Evolutionary conservation across 2,329 filamentous ascomycete genomes (phyloP).

Genomic region (Akanthomyces uredinophilus): DNA sequence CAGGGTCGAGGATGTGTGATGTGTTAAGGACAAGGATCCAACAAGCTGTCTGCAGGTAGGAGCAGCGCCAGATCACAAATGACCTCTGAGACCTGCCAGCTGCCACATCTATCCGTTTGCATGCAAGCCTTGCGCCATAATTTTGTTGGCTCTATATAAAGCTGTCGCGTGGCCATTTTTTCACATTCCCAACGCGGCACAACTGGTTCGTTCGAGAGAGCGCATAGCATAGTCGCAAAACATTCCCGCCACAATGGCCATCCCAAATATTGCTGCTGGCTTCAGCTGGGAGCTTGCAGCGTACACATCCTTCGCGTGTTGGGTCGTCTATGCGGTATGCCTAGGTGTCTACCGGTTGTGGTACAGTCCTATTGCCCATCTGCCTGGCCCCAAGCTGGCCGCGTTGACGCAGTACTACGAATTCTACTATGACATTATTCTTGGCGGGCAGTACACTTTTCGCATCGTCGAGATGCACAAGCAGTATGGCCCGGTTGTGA

Average conservation of each 20-base stretch:
- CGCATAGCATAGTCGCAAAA: neutral
- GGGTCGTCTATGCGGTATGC: constrained; percentile 26
- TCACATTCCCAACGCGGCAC: neutral
- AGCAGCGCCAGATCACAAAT: neutral
- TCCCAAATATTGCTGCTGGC: constrained; percentile 20
- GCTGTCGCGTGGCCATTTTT: neutral
- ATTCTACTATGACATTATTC: constrained; percentile 39
- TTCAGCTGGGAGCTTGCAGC: constrained; percentile 24
- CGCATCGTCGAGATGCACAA: constrained; percentile 38
- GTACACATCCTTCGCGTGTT: constrained; percentile 22
- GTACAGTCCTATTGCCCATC: constrained; percentile 33
- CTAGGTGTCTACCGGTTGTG: constrained; percentile 30
- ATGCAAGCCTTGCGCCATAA: neutral
- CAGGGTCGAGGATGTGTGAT: neutral
- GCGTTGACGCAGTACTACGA: constrained; percentile 36
- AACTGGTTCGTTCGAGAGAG: neutral
- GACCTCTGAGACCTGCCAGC: neutral
- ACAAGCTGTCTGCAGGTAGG: neutral
- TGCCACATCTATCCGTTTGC: neutral
- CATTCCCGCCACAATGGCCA: constrained; percentile 20
- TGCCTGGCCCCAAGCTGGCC: constrained; percentile 36
- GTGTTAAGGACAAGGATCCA: constrained; percentile 4
- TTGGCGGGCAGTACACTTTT: constrained; percentile 37
- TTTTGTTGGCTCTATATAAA: neutral
- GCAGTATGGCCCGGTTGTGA: constrained; percentile 36